Evolutionary conservation across 208 protist genomes (phyloP).

Genomic region (Acanthamoeba royreba): DNA sequence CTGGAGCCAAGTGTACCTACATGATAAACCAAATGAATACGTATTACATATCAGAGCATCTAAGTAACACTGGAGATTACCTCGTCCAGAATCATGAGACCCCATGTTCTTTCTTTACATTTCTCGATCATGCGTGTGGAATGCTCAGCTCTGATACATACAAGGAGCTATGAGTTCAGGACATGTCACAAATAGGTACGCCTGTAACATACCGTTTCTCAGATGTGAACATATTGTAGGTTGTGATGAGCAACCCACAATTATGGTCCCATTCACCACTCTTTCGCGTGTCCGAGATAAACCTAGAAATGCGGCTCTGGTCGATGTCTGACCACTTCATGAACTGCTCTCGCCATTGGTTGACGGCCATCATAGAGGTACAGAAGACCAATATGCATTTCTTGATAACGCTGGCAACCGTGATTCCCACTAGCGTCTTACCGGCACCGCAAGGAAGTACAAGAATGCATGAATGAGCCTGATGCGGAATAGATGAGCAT

Average conservation of each 20-base stretch:
- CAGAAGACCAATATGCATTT: conserved; percentile 88
- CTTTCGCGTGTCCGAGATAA: conserved; percentile 89
- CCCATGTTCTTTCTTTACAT: conserved; percentile 89
- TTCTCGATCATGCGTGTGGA: conserved; percentile 84
- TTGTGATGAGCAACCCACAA: conserved; percentile 92
- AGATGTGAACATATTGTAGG: conserved; percentile 97
- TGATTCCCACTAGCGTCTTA: conserved; percentile 99
- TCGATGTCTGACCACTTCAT: conserved; percentile 87
- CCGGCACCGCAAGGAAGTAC: conserved; percentile 99
- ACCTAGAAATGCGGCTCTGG: conserved; percentile 83
- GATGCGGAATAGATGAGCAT: not conserved
- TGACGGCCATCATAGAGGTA: conserved; percentile 82
- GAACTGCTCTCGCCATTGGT: conserved; percentile 97
- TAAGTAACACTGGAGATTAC: too few relatives aligned
- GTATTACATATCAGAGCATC: not conserved
- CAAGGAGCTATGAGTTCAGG: not conserved
- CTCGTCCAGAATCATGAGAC: conserved; percentile 98
- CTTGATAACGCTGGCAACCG: conserved; percentile 94
- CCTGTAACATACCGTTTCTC: conserved; percentile 11
- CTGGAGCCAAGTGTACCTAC: conserved; percentile 96
- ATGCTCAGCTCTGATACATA: conserved; percentile 74
- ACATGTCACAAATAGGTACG: not conserved
- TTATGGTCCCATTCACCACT: conserved; percentile 34
- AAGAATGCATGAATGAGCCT: conserved; percentile 92
- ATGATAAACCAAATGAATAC: not conserved